These are phyloP conservation scores for Aspergillus brasiliensis DNA, from an alignment of 2,329 filamentous ascomycete species.

Conservation along the genomic window DNA sequence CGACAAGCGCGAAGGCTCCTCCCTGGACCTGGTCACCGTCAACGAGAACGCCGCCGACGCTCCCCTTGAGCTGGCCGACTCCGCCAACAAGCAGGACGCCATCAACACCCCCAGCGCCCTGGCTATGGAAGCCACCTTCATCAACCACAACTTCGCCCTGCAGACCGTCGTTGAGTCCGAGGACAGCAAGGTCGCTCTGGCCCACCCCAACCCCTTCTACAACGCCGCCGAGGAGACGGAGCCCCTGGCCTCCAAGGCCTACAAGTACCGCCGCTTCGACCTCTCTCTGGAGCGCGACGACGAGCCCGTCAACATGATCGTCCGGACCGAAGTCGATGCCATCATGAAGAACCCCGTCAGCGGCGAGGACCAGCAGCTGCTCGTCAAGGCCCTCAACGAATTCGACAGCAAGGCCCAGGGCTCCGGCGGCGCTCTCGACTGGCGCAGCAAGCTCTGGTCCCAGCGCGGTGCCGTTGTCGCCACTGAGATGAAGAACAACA, in stretches of 20 bases:
- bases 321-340: constrained; percentile 93
- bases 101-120: constrained; percentile 94
- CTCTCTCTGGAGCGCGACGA: constrained; percentile 88
- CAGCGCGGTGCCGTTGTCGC: constrained; percentile 96
- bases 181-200: constrained; percentile 76
- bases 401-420: constrained; percentile 98
- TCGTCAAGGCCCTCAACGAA: constrained; percentile 96
- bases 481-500: constrained; percentile 99
- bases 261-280: constrained; percentile 98
- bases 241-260: constrained; percentile 90
- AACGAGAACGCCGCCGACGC: constrained; percentile 98
- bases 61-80: constrained; percentile 82
- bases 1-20: constrained; percentile 95
- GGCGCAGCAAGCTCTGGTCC: constrained; percentile 89
- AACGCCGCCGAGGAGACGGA: constrained; percentile 90
- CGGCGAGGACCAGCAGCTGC: constrained; percentile 87
- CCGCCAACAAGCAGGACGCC: constrained; percentile 72
- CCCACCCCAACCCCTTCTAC: constrained; percentile 95
- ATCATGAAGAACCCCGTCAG: constrained; percentile 92
- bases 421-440: constrained; percentile 91
- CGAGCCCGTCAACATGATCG: constrained; percentile 88
- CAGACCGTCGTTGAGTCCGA: constrained; percentile 88
- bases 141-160: constrained; percentile 99
- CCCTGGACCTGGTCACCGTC: constrained; percentile 95
- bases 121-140: constrained; percentile 96